Conservation (phyloP, 1,139 yeast species). For the Pneumocystis carinii region DNA sequence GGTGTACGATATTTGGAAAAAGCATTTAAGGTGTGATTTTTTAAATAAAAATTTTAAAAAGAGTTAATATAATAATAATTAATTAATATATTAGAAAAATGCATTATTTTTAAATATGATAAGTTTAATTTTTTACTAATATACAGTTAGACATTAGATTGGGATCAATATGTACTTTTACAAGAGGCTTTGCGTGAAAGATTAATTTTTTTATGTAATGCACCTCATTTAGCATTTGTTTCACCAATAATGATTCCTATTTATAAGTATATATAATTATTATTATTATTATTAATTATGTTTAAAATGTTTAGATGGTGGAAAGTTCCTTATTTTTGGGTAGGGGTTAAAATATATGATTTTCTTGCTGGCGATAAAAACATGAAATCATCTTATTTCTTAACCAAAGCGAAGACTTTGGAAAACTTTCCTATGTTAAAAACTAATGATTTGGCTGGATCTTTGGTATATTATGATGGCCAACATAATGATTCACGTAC, state of each 20-base stretch:
- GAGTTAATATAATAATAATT: not conserved
- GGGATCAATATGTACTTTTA: conserved; percentile 81
- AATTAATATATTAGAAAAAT: not conserved
- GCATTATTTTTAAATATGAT: not conserved
- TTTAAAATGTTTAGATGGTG: conserved; percentile 37
- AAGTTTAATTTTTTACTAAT: not conserved
- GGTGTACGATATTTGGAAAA: conserved; percentile 92
- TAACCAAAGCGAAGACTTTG: conserved; percentile 51
- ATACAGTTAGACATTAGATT: conserved; percentile 37
- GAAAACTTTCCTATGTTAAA: conserved; percentile 83
- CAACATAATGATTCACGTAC: conserved; percentile 85
- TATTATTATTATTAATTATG: not conserved
- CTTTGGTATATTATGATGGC: conserved; percentile 90
- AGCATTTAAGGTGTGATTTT: conserved; percentile 58
- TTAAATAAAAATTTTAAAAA: not conserved
- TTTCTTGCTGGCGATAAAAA: conserved; percentile 84
- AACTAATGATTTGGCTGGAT: conserved; percentile 65
- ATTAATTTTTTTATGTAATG: conserved; percentile 75
- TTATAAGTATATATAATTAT: conserved; percentile 33
- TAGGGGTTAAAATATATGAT: conserved; percentile 85
- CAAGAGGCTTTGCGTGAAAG: conserved; percentile 90
- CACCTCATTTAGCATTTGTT: conserved; percentile 78
- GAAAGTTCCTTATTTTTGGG: conserved; percentile 91
- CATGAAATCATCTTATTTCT: conserved; percentile 60
- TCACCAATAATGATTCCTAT: conserved; percentile 92